Conservation (phyloP, 192 early-diverging fungal genomes). For the Entrophospora sp. region DNA sequence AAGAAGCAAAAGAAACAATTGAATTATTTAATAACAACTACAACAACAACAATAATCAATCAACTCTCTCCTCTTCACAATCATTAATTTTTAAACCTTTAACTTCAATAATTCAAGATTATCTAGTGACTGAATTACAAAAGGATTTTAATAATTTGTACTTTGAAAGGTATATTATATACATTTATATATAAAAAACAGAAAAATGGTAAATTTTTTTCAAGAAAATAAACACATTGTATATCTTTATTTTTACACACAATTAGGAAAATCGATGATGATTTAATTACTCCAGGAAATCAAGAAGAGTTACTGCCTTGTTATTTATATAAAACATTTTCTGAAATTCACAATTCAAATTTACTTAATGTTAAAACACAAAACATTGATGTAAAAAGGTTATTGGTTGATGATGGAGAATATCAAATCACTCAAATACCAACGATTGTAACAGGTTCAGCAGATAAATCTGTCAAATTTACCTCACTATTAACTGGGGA, state of each 20-base stretch:
- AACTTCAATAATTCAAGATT: not conserved
- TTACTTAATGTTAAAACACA: constrained; percentile 42
- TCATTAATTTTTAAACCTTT: too few species aligned
- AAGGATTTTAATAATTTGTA: not conserved
- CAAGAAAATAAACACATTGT: not conserved
- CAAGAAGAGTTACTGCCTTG: constrained; percentile 33
- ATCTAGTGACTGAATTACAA: not conserved
- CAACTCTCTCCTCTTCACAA: too few species aligned
- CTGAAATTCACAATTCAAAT: constrained; percentile 46
- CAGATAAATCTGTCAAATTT: constrained; percentile 54
- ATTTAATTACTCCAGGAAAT: constrained; percentile 30
- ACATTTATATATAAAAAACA: not conserved
- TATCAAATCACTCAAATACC: constrained; percentile 19
- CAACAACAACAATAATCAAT: not conserved
- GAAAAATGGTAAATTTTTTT: not conserved
- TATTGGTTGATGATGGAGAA: constrained; percentile 23
- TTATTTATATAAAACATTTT: constrained; percentile 22
- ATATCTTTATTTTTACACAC: not conserved
- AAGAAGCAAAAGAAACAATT: constrained; percentile 12
- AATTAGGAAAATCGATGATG: constrained; percentile 24
- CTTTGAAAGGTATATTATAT: constrained; percentile 7
- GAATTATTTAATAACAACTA: not conserved
- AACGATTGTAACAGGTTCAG: constrained; percentile 42
- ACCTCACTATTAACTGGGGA: constrained; percentile 31
- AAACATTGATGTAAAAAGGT: constrained; percentile 21